Base-by-base conservation (phyloP, 768 basidiomycete species). In the Clitopilus hobsonii region DNA sequence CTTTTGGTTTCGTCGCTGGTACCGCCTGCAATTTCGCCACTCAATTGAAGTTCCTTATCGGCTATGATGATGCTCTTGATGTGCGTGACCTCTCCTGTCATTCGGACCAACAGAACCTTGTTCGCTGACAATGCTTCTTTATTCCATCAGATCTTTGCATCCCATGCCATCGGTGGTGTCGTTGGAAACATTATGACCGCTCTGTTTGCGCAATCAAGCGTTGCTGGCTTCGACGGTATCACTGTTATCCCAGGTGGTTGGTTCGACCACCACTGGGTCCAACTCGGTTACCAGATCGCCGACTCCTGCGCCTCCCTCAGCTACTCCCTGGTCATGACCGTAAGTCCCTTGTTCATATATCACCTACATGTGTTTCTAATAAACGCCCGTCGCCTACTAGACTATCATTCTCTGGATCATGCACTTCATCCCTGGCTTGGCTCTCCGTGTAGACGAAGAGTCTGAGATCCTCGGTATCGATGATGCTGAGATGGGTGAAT, bases 21-120 rank as follows among this genome's bases (percentile, higher is more conserved):
- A 89, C 87, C 0, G 60, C 85, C 1, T 97, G 92, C 75, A 98
- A 98, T 72, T 93, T 92, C 68, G 91, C 93, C n/a, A 98, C 96
- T 3, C 88, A 96, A 62, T 80, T 98, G 66, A 98, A 98, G 74
- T 92, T 89, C 67, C 49, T 89, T 25, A 74, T 85, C 59, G 75
- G 77, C 26, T 91, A 85, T 61, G 91, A 93, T 57, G 91, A 93
- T 65, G 80, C 88, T 13, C 81, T 93, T 16, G 91, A 93, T 78
- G 86, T 89, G 51, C 49, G 84, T 67, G 24, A 41, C 16, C 28
- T 41, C 53, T n/a, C 11, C 20, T 20, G 18, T 41, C 13, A 14
- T 3, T 3, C n/a, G 41, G 18, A 2, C 22, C 10, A 20, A 20
- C 41, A 3, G n/a, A 45, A 18, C 5, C 23, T 55, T 49, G 18